Conservation (phyloP, 139 green algal species). For the Tetraselmis chui region DNA sequence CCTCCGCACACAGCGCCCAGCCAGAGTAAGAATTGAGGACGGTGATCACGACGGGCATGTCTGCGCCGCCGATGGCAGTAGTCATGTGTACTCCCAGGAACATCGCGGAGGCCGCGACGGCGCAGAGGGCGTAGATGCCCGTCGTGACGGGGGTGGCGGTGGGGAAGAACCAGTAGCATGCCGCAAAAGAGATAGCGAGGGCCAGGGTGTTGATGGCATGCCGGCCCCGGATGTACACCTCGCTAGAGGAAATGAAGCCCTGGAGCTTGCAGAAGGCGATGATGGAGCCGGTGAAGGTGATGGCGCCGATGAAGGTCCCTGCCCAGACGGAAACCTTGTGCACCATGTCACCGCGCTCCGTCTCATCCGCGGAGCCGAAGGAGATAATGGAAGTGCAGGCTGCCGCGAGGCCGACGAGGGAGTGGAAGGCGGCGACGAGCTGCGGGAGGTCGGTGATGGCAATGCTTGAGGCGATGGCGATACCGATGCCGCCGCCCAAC, state of each 20-base stretch:
- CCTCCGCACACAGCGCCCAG: constrained; percentile 82
- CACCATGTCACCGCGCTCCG: constrained; percentile 24
- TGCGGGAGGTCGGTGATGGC: not conserved
- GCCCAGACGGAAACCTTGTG: constrained; percentile 65
- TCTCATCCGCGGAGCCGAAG: not conserved
- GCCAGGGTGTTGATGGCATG: constrained; percentile 63
- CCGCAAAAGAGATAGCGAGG: constrained; percentile 7
- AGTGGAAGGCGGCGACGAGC: constrained; percentile 85
- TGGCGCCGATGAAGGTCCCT: constrained; percentile 71
- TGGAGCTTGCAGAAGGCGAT: constrained; percentile 88
- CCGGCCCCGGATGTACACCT: constrained; percentile 68
- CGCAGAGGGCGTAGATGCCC: too few species aligned
- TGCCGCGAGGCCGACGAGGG: constrained; percentile 39
- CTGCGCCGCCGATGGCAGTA: constrained; percentile 71
- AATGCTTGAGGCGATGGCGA: not conserved
- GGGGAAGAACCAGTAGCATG: constrained; percentile 42
- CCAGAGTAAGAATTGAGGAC: constrained; percentile 73
- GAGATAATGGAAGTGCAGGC: too few species aligned
- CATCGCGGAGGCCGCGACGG: too few species aligned
- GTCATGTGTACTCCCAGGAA: constrained; percentile 77
- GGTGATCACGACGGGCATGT: constrained; percentile 89
- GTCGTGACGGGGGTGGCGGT: constrained; percentile 34
- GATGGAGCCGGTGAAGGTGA: constrained; percentile 79
- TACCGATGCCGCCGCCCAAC: not conserved
- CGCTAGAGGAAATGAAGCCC: constrained; percentile 53